Base-by-base conservation (phyloP, 257 asterid species). In the Ballota nigra region DNA sequence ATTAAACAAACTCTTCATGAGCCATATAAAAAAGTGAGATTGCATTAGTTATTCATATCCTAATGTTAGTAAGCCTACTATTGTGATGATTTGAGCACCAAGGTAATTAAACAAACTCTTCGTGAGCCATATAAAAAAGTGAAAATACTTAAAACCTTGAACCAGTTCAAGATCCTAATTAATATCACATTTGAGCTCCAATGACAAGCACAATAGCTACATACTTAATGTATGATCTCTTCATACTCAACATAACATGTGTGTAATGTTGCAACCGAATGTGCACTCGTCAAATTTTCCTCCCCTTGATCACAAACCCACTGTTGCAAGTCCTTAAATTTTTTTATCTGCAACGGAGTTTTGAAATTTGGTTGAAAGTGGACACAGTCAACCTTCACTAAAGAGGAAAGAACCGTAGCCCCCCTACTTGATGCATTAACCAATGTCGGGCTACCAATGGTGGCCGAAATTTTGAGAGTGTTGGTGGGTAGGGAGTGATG, bases 241-340 rank as follows among this genome's bases (percentile, higher is more conserved):
- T 82, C 83, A 80, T 88, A 79, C 82, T 85, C 84, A 88, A 84
- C 75, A 80, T 82, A 49, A 85, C 86, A 80, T 88, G 91, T 5
- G 89, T 86, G 66, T 80, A 69, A 82, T 87, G 85, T 77, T n/a
- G 77, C 94, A 8, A 87, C 88, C 4, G 89, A 83, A 76, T 86
- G 95, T 10, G 95, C 95, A 82, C 81, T 83, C 5, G 95, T 85
- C 75, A 88, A 75, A 85, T 78, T 78, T 87, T 82, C 71, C 87
- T 74, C 57, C 89, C 89, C 15, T 70, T 63, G 3, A 83, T 88
- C 64, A 83, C 83, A 77, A 85, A 83, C 43, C 89, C 95, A 43
- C 86, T 83, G 73, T 83, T 83, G 51, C 81, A 79, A 8, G 91
- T 80, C 66, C 94, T 85, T 65, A 71, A 81, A n/a, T n/a, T n/a